Percentiles rank a stretch among this genome's conserved stretches.
phyloP scores from a whole-genome alignment of 2,329 filamentous ascomycete species.

The Cylindrodendrum hubeiense region DNA sequence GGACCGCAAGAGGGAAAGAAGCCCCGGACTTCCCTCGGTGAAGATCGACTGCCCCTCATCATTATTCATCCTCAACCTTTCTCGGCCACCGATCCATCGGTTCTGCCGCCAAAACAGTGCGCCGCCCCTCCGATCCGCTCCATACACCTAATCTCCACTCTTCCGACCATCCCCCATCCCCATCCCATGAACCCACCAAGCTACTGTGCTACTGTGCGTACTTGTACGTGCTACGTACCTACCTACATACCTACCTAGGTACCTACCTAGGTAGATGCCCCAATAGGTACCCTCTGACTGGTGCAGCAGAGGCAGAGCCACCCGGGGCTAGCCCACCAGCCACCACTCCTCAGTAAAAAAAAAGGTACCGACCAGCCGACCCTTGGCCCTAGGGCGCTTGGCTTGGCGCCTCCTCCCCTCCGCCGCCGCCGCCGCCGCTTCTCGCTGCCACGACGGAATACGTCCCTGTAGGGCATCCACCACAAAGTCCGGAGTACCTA shows the following conservation, averaged over 20 bases:
- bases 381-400: conserved; percentile 3
- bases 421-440: conserved; percentile 17
- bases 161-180: not conserved
- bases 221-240: not conserved
- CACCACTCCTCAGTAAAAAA: conserved; percentile 8
- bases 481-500: not conserved
- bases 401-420: conserved; percentile 21
- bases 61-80: conserved; percentile 1
- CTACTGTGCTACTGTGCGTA: not conserved
- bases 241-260: too few relatives aligned
- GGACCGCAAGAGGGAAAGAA: not conserved
- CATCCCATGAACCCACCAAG: conserved; percentile 7
- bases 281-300: not conserved
- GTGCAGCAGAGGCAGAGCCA: conserved; percentile 12
- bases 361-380: conserved; percentile 10
- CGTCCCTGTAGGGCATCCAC: conserved; percentile 3
- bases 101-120: conserved; percentile 8
- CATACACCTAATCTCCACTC: conserved; percentile 14
- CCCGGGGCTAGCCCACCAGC: conserved; percentile 9
- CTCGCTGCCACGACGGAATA: conserved; percentile 4
- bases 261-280: not conserved
- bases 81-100: not conserved
- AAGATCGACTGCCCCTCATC: not conserved
- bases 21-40: conserved; percentile 3
- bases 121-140: conserved; percentile 13